Conservation (phyloP, 768 basidiomycete species). For the Chalciporus chontae region DNA sequence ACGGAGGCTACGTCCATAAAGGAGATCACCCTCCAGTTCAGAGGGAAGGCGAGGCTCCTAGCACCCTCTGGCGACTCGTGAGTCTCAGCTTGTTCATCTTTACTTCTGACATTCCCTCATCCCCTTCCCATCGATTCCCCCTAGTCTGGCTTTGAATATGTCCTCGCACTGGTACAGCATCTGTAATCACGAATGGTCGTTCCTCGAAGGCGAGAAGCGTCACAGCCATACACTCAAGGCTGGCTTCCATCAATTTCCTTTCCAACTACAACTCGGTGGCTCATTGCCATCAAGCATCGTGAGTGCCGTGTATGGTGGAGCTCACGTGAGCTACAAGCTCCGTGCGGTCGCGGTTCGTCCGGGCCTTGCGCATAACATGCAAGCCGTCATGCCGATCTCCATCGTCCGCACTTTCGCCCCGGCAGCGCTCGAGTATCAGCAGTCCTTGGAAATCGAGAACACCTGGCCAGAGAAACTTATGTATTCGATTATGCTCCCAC, state of each 20-base stretch:
- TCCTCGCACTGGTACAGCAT: constrained; percentile 55
- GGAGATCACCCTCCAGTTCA: constrained; percentile 79
- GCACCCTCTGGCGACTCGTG: constrained; percentile 55
- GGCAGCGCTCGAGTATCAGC: constrained; percentile 92
- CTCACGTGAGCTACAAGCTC: constrained; percentile 82
- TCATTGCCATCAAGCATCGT: constrained; percentile 75
- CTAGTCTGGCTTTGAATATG: constrained; percentile 19
- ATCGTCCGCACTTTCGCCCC: constrained; percentile 71
- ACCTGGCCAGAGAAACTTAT: constrained; percentile 98
- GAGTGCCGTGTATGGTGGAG: constrained; percentile 53
- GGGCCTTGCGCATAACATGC: constrained; percentile 68
- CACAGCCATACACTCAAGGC: constrained; percentile 90
- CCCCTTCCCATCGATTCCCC: neutral
- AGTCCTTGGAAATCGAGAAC: constrained; percentile 93
- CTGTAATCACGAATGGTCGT: constrained; percentile 88
- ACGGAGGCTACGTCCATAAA: constrained; percentile 80
- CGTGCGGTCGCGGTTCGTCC: constrained; percentile 80
- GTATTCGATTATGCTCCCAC: constrained; percentile 91
- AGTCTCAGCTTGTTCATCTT: constrained; percentile 26
- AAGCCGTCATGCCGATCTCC: constrained; percentile 55
- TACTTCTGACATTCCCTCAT: constrained; percentile 4
- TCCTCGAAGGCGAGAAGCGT: constrained; percentile 78
- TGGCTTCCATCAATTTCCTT: constrained; percentile 92
- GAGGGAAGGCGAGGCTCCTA: constrained; percentile 77
- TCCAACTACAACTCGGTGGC: constrained; percentile 82